Conservation (phyloP, 2,329 filamentous ascomycete genomes). For the Trichoderma lentiforme region DNA sequence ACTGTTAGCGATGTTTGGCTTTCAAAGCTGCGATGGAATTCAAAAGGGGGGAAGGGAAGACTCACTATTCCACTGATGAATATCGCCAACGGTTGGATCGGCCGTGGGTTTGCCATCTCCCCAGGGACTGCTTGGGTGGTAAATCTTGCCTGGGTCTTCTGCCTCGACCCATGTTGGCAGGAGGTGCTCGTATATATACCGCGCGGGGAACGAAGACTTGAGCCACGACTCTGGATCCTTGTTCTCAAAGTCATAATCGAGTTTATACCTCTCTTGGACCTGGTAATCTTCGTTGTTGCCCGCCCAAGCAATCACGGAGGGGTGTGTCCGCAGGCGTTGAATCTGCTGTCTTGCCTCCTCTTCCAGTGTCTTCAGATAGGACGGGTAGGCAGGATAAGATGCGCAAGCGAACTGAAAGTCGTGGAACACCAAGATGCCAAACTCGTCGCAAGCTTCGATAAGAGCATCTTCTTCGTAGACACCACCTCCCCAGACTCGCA, state of each 20-base stretch:
- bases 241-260: conserved; percentile 70
- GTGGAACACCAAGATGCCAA: conserved; percentile 68
- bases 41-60: background rate
- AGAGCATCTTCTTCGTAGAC: conserved; percentile 60
- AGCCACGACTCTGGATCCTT: conserved; percentile 74
- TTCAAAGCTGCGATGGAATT: background rate
- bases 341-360: conserved; percentile 62
- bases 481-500: conserved; percentile 30
- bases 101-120: conserved; percentile 54
- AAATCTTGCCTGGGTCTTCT: conserved; percentile 61
- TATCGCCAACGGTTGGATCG: conserved; percentile 70
- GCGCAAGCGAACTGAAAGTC: conserved; percentile 71
- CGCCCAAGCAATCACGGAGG: conserved; percentile 71
- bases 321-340: conserved; percentile 53
- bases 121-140: conserved; percentile 72
- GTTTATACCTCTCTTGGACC: conserved; percentile 63
- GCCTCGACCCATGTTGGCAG: conserved; percentile 62
- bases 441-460: conserved; percentile 65
- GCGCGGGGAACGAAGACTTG: conserved; percentile 69
- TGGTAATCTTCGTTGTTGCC: conserved; percentile 84
- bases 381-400: conserved; percentile 61
- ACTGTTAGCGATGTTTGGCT: background rate
- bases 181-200: conserved; percentile 78
- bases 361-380: conserved; percentile 55
- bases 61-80: conserved; percentile 66